phyloP scores from a whole-genome alignment of 192 early-diverging fungal species.

The Coemansia umbellata region DNA sequence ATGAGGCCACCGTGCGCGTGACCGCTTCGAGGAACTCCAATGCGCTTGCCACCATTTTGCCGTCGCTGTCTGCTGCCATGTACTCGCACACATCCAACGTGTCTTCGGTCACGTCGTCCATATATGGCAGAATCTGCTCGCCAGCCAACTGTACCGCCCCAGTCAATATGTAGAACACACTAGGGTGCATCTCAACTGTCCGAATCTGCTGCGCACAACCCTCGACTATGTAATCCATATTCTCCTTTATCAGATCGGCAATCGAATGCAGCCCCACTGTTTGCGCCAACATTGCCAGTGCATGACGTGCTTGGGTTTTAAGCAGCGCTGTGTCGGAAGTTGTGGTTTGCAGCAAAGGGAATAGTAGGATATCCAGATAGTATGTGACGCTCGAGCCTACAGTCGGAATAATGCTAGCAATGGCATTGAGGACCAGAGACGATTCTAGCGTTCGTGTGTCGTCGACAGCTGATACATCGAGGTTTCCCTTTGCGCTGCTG shows the following conservation, averaged over 20 bases:
- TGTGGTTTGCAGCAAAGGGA: conserved; percentile 32
- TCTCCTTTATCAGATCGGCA: conserved; percentile 22
- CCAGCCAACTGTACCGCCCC: conserved; percentile 28
- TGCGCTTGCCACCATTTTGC: conserved; percentile 2
- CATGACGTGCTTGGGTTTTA: conserved; percentile 12
- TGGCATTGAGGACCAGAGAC: conserved; percentile 22
- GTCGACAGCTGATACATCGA: too few relatives aligned
- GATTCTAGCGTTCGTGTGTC: conserved; percentile 1
- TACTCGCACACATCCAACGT: conserved; percentile 42
- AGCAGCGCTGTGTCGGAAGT: conserved; percentile 7
- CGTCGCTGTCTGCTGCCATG: conserved; percentile 1
- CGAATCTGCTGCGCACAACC: conserved; percentile 36
- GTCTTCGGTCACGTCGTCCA: conserved; percentile 46
- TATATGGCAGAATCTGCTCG: conserved; percentile 23
- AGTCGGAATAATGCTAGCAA: conserved; percentile 12
- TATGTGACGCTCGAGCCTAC: conserved; percentile 23
- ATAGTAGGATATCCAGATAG: conserved; percentile 34
- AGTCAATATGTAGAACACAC: conserved; percentile 23
- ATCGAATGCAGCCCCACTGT: conserved; percentile 2
- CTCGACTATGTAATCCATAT: conserved; percentile 47
- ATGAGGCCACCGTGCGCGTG: conserved; percentile 13
- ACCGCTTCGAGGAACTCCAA: conserved; percentile 32
- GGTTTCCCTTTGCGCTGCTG: too few relatives aligned
- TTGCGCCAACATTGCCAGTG: conserved; percentile 14
- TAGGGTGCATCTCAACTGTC: conserved; percentile 22